phyloP scores from a whole-genome alignment of 2,329 filamentous ascomycete genomes.

The Beauveria caledonica region DNA sequence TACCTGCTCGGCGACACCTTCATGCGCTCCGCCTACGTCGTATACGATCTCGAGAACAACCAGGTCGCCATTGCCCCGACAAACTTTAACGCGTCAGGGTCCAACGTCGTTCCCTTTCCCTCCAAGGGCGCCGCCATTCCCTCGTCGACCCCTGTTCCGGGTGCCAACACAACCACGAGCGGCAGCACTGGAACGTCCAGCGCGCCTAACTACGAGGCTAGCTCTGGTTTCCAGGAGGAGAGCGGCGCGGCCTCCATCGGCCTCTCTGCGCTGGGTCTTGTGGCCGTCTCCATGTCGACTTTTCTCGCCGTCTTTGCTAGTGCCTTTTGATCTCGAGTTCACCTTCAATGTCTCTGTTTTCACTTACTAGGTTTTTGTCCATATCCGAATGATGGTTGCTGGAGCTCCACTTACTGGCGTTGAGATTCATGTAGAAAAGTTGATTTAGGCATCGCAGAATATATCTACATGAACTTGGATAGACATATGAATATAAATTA shows the following conservation, averaged over 20 bases:
- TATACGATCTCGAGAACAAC: constrained; percentile 52
- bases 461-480: background rate
- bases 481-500: background rate
- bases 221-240: constrained; percentile 25
- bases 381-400: background rate
- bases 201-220: constrained; percentile 17
- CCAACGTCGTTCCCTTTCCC: constrained; percentile 42
- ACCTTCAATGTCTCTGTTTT: background rate
- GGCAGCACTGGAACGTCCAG: constrained; percentile 9
- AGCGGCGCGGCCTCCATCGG: background rate
- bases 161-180: constrained; percentile 25
- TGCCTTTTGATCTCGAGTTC: background rate
- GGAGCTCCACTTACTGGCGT: background rate
- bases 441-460: background rate
- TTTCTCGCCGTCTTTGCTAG: background rate
- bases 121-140: constrained; percentile 43
- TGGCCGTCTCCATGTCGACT: background rate
- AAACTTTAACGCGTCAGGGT: constrained; percentile 44
- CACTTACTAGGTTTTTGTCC: background rate
- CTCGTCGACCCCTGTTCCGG: constrained; percentile 36
- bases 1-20: constrained; percentile 51
- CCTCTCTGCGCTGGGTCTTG: background rate
- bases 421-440: background rate
- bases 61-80: constrained; percentile 47
- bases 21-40: constrained; percentile 51